These are phyloP conservation scores for Plasmodium blacklocki DNA, from an alignment of 169 alveolate species.

Conservation along the genomic window DNA sequence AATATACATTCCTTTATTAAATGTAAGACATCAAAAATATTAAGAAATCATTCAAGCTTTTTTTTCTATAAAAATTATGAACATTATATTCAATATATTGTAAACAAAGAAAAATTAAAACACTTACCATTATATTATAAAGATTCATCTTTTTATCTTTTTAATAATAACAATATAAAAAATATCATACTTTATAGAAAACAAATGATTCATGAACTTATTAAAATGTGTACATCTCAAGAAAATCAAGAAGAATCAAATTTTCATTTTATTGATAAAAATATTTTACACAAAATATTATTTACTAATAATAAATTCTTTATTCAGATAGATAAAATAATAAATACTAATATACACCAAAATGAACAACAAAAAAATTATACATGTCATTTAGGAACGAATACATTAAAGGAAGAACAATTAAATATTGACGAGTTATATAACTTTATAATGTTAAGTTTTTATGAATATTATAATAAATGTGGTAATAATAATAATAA, in stretches of 20 bases:
- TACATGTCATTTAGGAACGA: no score
- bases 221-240: slow-evolving; percentile 25
- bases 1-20: no score
- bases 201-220: slow-evolving; percentile 61
- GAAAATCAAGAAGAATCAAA: slow-evolving; percentile 1
- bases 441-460: not conserved
- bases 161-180: slow-evolving; percentile 47
- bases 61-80: slow-evolving; percentile 69
- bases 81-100: slow-evolving; percentile 57
- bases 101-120: slow-evolving; percentile 14
- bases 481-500: not conserved
- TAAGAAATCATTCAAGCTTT: slow-evolving; percentile 26
- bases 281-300: slow-evolving; percentile 36
- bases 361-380: not conserved
- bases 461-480: not conserved
- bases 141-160: slow-evolving; percentile 56
- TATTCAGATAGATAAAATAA: not conserved
- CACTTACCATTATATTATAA: slow-evolving; percentile 42
- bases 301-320: slow-evolving; percentile 47
- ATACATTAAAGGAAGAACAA: no score
- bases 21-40: not conserved
- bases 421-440: not conserved
- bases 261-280: slow-evolving; percentile 49
- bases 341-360: not conserved
- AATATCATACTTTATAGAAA: slow-evolving; percentile 61